Percentiles rank a stretch among this genome's conserved stretches.
Evolutionary conservation across 2,329 filamentous ascomycete genomes (phyloP).

Genomic region (Xylariaceae sp.): DNA sequence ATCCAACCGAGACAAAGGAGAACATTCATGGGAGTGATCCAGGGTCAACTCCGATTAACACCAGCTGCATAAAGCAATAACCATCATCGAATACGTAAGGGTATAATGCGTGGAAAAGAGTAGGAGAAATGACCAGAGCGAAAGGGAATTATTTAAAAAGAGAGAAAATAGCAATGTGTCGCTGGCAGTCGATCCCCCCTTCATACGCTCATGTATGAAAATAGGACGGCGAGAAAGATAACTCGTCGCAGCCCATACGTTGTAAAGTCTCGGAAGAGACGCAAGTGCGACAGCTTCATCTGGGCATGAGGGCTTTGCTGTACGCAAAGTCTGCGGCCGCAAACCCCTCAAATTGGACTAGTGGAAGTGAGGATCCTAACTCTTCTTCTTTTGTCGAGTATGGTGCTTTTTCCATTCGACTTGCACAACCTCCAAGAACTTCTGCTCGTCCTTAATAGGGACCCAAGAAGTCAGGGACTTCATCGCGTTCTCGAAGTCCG

Average conservation of each 20-base stretch:
- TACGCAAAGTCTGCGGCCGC: constrained; percentile 1
- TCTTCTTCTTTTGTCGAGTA: constrained; percentile 42
- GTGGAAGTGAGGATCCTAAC: constrained; percentile 25
- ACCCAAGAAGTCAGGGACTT: constrained; percentile 93
- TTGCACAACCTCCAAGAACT: constrained; percentile 84
- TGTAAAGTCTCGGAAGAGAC: constrained; percentile 6
- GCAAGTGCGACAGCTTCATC: background rate
- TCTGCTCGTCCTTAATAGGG: constrained; percentile 87
- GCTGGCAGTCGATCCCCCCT: constrained; percentile 11
- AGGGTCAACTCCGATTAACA: constrained; percentile 16
- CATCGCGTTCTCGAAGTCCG: constrained; percentile 97
- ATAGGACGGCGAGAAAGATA: constrained; percentile 13
- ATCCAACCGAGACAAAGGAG: constrained; percentile 15
- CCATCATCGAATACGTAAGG: constrained; percentile 27
- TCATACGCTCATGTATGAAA: constrained; percentile 4
- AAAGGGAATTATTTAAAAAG: background rate
- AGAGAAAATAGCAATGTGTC: background rate
- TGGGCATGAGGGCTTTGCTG: background rate
- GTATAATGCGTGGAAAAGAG: constrained; percentile 28
- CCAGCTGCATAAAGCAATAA: constrained; percentile 5
- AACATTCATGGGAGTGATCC: constrained; percentile 18
- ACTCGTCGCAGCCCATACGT: constrained; percentile 23
- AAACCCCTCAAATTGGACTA: background rate
- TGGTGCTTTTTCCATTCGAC: constrained; percentile 75
- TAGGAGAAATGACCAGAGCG: constrained; percentile 1